These are phyloP conservation scores for Tricholoma sp. DNA, from an alignment of 768 basidiomycete genomes.

Conservation along the genomic window DNA sequence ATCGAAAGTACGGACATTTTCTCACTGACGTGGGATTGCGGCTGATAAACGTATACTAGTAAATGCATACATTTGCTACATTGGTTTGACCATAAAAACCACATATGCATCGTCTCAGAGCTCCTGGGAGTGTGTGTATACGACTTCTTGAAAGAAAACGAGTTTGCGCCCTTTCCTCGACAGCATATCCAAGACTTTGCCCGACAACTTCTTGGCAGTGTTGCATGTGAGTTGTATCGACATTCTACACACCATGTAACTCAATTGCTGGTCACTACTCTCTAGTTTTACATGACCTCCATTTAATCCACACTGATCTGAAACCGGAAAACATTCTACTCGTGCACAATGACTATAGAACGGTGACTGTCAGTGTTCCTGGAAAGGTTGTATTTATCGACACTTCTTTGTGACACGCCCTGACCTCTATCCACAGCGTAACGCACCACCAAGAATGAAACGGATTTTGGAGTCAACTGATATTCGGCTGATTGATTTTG, in stretches of 20 bases:
- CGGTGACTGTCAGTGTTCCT: constrained; percentile 52
- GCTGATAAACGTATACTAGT: constrained; percentile 38
- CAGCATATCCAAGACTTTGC: constrained; percentile 97
- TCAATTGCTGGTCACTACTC: constrained; percentile 6
- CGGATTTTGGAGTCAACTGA: constrained; percentile 82
- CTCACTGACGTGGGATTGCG: background rate
- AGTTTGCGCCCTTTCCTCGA: constrained; percentile 93
- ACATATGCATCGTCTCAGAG: constrained; percentile 96
- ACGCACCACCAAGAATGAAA: constrained; percentile 62
- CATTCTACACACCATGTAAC: background rate
- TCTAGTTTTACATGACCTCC: constrained; percentile 84
- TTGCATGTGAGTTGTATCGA: constrained; percentile 70
- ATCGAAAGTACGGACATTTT: constrained; percentile 67
- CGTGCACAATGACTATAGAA: constrained; percentile 75
- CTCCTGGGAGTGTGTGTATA: constrained; percentile 97
- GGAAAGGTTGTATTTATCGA: constrained; percentile 49
- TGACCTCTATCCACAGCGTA: constrained; percentile 40
- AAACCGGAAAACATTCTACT: constrained; percentile 99
- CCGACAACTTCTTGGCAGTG: constrained; percentile 83
- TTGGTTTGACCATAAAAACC: constrained; percentile 96
- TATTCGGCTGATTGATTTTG: constrained; percentile 97
- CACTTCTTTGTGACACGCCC: constrained; percentile 10
- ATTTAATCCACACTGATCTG: constrained; percentile 94
- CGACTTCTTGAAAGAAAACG: constrained; percentile 98
- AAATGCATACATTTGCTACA: constrained; percentile 96